A percentile compares a stretch with the other conserved stretches of the same genome.
phyloP scores from a whole-genome alignment of 2,329 filamentous ascomycete genomes.

The Phaeoacremonium minimum region DNA sequence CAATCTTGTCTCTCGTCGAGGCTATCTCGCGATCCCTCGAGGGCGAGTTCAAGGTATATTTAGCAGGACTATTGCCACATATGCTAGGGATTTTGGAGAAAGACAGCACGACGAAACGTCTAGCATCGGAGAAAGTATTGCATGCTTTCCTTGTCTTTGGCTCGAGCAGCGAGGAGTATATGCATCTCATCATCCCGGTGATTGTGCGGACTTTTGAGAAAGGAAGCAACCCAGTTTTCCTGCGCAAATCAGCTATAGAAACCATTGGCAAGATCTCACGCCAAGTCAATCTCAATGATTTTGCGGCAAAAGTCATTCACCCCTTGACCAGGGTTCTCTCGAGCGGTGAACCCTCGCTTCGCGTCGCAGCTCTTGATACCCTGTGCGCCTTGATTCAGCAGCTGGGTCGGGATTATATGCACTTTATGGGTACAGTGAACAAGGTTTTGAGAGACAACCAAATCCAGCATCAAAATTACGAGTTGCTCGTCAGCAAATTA shows the following conservation, averaged over 20 bases:
- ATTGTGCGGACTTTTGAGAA: conserved; percentile 95
- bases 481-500: conserved; percentile 85
- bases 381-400: conserved; percentile 94
- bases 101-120: conserved; percentile 70
- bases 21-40: conserved; percentile 91
- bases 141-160: conserved; percentile 97
- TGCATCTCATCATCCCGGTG: conserved; percentile 96
- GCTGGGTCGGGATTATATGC: conserved; percentile 88
- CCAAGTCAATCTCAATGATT: conserved; percentile 96
- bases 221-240: conserved; percentile 70
- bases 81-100: conserved; percentile 94
- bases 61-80: conserved; percentile 81
- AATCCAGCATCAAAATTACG: conserved; percentile 86
- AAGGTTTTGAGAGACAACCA: conserved; percentile 77
- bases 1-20: conserved; percentile 88
- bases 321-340: conserved; percentile 80
- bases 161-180: conserved; percentile 93
- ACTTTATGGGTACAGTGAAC: conserved; percentile 91
- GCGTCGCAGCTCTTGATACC: conserved; percentile 84
- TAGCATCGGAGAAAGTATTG: conserved; percentile 82
- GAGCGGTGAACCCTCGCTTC: conserved; percentile 66
- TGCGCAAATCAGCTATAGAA: conserved; percentile 87
- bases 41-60: conserved; percentile 95
- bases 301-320: conserved; percentile 93
- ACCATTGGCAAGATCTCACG: conserved; percentile 90